These are phyloP conservation scores for Aethionema arabicum DNA, from an alignment of 345 rosid genomes.

Conservation along the genomic window DNA sequence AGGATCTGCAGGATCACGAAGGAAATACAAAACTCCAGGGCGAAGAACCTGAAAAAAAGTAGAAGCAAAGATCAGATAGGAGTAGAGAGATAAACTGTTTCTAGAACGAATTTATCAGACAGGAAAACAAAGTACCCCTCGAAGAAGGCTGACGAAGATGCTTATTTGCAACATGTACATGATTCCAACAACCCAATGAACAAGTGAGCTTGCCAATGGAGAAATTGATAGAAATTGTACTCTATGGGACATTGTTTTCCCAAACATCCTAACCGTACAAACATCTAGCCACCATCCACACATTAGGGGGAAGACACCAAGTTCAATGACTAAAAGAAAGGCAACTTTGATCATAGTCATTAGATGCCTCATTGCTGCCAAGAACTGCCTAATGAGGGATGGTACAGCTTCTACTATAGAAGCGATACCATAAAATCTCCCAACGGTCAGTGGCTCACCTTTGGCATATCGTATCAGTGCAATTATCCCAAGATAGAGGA, in stretches of 20 bases:
- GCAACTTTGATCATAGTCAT: slow-evolving; percentile 99
- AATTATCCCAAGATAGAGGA: slow-evolving; percentile 78
- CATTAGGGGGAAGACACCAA: slow-evolving; percentile 98
- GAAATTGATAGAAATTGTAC: slow-evolving; percentile 77
- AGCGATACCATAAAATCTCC: slow-evolving; percentile 83
- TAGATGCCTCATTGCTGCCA: slow-evolving; percentile 97
- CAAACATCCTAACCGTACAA: slow-evolving; percentile 93
- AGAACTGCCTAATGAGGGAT: slow-evolving; percentile 85
- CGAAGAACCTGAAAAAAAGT: slow-evolving; percentile 70
- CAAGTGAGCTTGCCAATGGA: slow-evolving; percentile 91
- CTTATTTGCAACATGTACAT: slow-evolving; percentile 96
- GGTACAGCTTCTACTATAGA: slow-evolving; percentile 85
- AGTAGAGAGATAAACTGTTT: slow-evolving; percentile 1
- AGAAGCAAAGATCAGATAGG: slow-evolving; percentile 2
- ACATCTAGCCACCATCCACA: slow-evolving; percentile 99
- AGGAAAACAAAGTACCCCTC: slow-evolving; percentile 66
- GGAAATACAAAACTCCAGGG: slow-evolving; percentile 88
- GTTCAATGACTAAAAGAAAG: slow-evolving; percentile 94
- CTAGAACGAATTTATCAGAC: not conserved
- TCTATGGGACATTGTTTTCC: slow-evolving; percentile 88
- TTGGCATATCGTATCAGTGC: slow-evolving; percentile 85
- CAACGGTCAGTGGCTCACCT: slow-evolving; percentile 89
- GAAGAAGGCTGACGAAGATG: slow-evolving; percentile 97
- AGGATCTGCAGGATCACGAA: slow-evolving; percentile 99
- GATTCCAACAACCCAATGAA: slow-evolving; percentile 97